Evolutionary conservation across 768 basidiomycete species (phyloP), one percentile per base, ranked within the genome.

Genomic region (Lentinus tigrinus): DNA sequence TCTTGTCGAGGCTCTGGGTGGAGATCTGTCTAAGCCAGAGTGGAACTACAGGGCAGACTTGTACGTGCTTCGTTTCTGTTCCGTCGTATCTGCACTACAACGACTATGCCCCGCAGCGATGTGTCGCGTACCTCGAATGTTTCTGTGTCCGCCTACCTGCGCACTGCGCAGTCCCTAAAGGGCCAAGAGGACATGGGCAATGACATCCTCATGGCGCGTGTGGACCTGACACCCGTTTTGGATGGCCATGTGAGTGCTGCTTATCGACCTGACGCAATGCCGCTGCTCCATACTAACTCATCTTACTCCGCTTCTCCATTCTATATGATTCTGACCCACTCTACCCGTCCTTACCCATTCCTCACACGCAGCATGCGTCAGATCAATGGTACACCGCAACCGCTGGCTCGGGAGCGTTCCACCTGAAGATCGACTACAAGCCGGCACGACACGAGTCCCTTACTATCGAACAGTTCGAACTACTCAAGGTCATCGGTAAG

Each of bases 31-130:
- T 13, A 86, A 81, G 65, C 97, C 97, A 3, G 82, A 92, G 49
- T 99, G 97, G 96, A 94, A 95, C 76, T 98, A 95, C 69, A 85
- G 90, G 38, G 92, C 97, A 28, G 86, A 94, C 61, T 99, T 98
- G 94, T 97, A 72, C 69, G 92, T 83, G 16, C 47, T 52, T 46
- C 21, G 28, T 52, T 56, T 47, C 23, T 52, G 39, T 37, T 48
- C 36, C 55, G 27, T 39, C 47, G 56, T 53, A 34, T 24, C 40
- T 17, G 42, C 4, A n/a, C 5, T 24, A 14, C 50, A 5, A 26
- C 17, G 37, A 3, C 26, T 11, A n/a, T 23, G 24, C 21, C 38
- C 10, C 11, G 21, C 42, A 96, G 94, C 77, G 96, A 99, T 73
- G 96, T 99, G 23, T 96, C 93, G 13, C 88, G 96, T 56, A 89